These are phyloP conservation scores for Fusarium sp. DNA, from an alignment of 2,329 filamentous ascomycete species.

Conservation along the genomic window DNA sequence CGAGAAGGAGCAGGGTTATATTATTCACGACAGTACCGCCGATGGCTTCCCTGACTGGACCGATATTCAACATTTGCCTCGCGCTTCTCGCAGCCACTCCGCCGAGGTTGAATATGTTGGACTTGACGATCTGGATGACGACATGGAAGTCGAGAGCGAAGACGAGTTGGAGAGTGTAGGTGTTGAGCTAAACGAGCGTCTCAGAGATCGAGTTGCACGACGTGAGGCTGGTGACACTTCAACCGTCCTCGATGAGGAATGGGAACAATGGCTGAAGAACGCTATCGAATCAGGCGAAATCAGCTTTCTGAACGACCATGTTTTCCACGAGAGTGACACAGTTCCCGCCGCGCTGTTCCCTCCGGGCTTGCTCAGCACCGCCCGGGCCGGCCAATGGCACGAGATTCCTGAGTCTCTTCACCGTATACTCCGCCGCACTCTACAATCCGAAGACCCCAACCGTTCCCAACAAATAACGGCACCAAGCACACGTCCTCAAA, in stretches of 20 bases:
- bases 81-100: slow-evolving; percentile 25
- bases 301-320: slow-evolving; percentile 59
- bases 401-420: slow-evolving; percentile 69
- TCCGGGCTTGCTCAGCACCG: slow-evolving; percentile 64
- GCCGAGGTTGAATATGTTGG: slow-evolving; percentile 35
- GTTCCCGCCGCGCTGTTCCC: slow-evolving; percentile 59
- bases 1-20: slow-evolving; percentile 78
- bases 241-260: slow-evolving; percentile 75
- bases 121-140: slow-evolving; percentile 48
- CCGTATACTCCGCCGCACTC: slow-evolving; percentile 62
- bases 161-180: slow-evolving; percentile 68
- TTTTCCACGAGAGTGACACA: slow-evolving; percentile 49
- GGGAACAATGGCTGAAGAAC: slow-evolving; percentile 81
- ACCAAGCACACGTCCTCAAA: slow-evolving; percentile 22
- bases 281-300: slow-evolving; percentile 73
- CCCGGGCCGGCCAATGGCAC: slow-evolving; percentile 68
- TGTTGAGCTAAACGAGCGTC: slow-evolving; percentile 71
- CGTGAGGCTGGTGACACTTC: slow-evolving; percentile 70
- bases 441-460: slow-evolving; percentile 55
- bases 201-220: slow-evolving; percentile 72
- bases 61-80: slow-evolving; percentile 45
- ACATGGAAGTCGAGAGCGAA: slow-evolving; percentile 65
- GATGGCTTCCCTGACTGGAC: slow-evolving; percentile 74
- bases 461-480: slow-evolving; percentile 33
- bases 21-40: slow-evolving; percentile 77